These are phyloP conservation scores for Colletotrichum sidae DNA, from an alignment of 2,329 filamentous ascomycete species.

Conservation along the genomic window DNA sequence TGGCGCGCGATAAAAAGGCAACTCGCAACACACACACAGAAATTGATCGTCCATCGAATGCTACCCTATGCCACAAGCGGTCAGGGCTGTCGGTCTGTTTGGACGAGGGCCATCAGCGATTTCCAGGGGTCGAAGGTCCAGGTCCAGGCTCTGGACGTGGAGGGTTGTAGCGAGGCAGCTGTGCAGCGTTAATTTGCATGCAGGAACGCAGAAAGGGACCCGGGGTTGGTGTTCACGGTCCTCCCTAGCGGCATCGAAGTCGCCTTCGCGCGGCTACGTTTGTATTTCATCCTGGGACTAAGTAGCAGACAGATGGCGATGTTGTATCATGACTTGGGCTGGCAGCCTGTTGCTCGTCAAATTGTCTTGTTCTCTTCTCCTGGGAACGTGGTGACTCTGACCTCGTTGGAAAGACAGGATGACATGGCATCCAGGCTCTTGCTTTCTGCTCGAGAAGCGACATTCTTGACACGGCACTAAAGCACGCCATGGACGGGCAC, in stretches of 20 bases:
- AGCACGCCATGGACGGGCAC: slow-evolving; percentile 7
- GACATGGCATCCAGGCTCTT: no score
- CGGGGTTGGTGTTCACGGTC: not conserved
- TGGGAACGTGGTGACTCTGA: no score
- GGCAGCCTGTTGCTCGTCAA: not conserved
- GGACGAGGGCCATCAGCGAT: slow-evolving; percentile 9
- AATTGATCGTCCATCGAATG: slow-evolving; percentile 1
- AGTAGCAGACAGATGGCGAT: not conserved
- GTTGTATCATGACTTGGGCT: slow-evolving; percentile 6
- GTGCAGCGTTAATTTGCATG: slow-evolving; percentile 11
- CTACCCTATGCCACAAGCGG: slow-evolving; percentile 6
- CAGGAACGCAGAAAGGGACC: slow-evolving; percentile 12
- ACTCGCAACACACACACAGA: not conserved
- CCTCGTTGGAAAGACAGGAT: no score
- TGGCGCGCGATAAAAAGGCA: not conserved
- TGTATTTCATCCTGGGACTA: not conserved
- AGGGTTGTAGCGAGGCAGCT: slow-evolving; percentile 26
- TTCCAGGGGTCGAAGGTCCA: not conserved
- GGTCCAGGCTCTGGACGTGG: slow-evolving; percentile 7
- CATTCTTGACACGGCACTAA: slow-evolving; percentile 28
- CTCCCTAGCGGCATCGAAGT: slow-evolving; percentile 5
- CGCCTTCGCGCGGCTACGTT: slow-evolving; percentile 11
- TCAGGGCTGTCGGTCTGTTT: slow-evolving; percentile 25
- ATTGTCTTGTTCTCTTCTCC: no score
- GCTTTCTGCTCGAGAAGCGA: not conserved